A percentile compares a stretch with the other conserved stretches of the same genome.
These are phyloP conservation scores for Endoconidiophora laricicola DNA, from an alignment of 2,329 filamentous ascomycete species.

Conservation along the genomic window DNA sequence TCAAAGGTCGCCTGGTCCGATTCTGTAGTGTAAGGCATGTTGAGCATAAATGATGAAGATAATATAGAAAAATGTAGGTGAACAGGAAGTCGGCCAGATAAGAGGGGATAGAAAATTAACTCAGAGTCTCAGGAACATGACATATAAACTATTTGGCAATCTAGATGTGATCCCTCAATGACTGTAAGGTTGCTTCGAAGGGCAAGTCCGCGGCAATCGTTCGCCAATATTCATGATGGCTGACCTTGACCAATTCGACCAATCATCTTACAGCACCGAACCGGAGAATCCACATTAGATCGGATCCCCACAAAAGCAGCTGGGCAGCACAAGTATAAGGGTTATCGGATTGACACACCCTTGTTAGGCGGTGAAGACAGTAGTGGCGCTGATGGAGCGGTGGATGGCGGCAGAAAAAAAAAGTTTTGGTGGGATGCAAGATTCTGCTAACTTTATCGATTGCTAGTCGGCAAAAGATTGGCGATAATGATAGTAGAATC, in stretches of 20 bases:
- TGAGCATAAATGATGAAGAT: background rate
- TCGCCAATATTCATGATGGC: no score
- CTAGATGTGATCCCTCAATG: no score
- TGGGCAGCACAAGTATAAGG: background rate
- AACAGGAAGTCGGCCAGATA: background rate
- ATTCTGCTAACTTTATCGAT: background rate
- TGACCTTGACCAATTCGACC: slow-evolving; percentile 25
- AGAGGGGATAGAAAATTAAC: no score
- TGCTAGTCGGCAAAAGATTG: background rate
- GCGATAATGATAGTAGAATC: background rate
- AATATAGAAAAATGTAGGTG: background rate
- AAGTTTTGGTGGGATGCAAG: slow-evolving; percentile 9
- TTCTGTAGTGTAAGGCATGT: slow-evolving; percentile 23
- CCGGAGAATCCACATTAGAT: slow-evolving; percentile 7
- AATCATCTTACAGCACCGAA: slow-evolving; percentile 4
- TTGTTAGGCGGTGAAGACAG: slow-evolving; percentile 4
- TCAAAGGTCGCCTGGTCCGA: slow-evolving; percentile 32
- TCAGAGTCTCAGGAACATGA: no score
- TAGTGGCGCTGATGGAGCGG: slow-evolving; percentile 6
- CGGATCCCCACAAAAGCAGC: background rate
- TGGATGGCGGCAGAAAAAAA: slow-evolving; percentile 14
- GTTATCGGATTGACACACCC: background rate
- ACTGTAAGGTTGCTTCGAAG: no score
- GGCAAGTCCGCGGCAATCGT: no score
- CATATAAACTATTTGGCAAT: no score